These are phyloP conservation scores for Geotrichum carabidarum DNA, from an alignment of 1,139 yeast genomes.

Conservation along the genomic window DNA sequence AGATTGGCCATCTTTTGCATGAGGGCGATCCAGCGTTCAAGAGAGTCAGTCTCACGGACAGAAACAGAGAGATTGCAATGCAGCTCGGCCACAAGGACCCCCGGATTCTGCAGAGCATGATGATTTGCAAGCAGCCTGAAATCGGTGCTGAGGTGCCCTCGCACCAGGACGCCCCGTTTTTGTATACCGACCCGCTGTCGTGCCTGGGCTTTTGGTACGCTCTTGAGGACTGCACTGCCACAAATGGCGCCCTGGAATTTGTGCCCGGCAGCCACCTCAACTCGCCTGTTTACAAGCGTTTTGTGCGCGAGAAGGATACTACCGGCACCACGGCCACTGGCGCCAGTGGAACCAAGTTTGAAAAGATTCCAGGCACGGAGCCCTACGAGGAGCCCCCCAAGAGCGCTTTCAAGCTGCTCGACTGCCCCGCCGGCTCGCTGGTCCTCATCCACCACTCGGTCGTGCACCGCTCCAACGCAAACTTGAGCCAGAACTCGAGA, in stretches of 20 bases:
- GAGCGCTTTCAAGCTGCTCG: slow-evolving; percentile 47
- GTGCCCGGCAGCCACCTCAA: slow-evolving; percentile 70
- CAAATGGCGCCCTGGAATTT: slow-evolving; percentile 67
- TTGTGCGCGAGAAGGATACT: slow-evolving; percentile 46
- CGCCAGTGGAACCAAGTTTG: slow-evolving; percentile 45
- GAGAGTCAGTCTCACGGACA: slow-evolving; percentile 48
- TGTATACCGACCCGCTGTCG: slow-evolving; percentile 64
- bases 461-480: slow-evolving; percentile 64
- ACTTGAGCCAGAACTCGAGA: slow-evolving; percentile 52
- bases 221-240: slow-evolving; percentile 61
- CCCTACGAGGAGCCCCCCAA: slow-evolving; percentile 35
- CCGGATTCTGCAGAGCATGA: slow-evolving; percentile 71
- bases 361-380: slow-evolving; percentile 23
- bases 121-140: slow-evolving; percentile 72
- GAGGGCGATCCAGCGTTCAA: slow-evolving; percentile 48
- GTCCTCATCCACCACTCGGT: slow-evolving; percentile 67
- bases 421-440: slow-evolving; percentile 67
- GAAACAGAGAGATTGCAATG: slow-evolving; percentile 50
- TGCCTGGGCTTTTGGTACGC: slow-evolving; percentile 85
- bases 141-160: slow-evolving; percentile 74
- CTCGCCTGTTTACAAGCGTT: slow-evolving; percentile 56
- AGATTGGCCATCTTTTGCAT: slow-evolving; percentile 77
- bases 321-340: slow-evolving; percentile 41
- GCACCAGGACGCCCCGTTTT: slow-evolving; percentile 71
- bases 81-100: slow-evolving; percentile 57